A percentile compares a stretch with the other conserved stretches of the same genome.
phyloP scores from a whole-genome alignment of 805 yeast genomes.

The Teunomyces stri region DNA sequence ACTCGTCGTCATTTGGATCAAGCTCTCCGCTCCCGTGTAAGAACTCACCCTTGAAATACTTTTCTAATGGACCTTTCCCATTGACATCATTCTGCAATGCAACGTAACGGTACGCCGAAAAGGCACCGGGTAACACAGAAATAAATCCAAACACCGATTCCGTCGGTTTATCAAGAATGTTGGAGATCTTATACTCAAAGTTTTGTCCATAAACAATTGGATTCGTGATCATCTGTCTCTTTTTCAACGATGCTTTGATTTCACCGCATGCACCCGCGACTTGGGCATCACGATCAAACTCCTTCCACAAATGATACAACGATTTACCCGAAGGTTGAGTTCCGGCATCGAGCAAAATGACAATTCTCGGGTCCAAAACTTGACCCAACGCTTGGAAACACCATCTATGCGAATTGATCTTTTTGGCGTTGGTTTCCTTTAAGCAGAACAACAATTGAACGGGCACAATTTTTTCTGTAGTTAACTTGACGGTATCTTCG shows the following conservation, averaged over 20 bases:
- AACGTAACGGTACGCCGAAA: slow-evolving; percentile 59
- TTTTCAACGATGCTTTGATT: slow-evolving; percentile 55
- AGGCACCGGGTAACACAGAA: slow-evolving; percentile 67
- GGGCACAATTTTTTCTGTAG: slow-evolving; percentile 56
- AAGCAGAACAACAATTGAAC: slow-evolving; percentile 60
- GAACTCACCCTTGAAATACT: slow-evolving; percentile 65
- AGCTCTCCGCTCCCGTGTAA: slow-evolving; percentile 55
- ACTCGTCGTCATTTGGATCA: slow-evolving; percentile 56
- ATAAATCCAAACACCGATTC: slow-evolving; percentile 65
- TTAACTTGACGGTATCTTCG: slow-evolving; percentile 53
- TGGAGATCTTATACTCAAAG: slow-evolving; percentile 65
- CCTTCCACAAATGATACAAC: slow-evolving; percentile 59
- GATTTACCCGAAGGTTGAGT: slow-evolving; percentile 61
- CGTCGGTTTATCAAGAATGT: slow-evolving; percentile 64
- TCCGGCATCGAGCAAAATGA: slow-evolving; percentile 60
- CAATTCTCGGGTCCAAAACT: slow-evolving; percentile 55
- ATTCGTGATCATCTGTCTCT: slow-evolving; percentile 48
- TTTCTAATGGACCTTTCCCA: slow-evolving; percentile 59
- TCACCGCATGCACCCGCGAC: slow-evolving; percentile 78
- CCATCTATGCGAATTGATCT: slow-evolving; percentile 69
- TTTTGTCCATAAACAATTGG: slow-evolving; percentile 66
- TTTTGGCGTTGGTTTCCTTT: slow-evolving; percentile 61
- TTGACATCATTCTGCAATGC: slow-evolving; percentile 56
- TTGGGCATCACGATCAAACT: slow-evolving; percentile 53
- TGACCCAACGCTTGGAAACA: slow-evolving; percentile 63